Evolutionary conservation across 108 stramenopile species (phyloP).

Genomic region (Nitzschia sp.): DNA sequence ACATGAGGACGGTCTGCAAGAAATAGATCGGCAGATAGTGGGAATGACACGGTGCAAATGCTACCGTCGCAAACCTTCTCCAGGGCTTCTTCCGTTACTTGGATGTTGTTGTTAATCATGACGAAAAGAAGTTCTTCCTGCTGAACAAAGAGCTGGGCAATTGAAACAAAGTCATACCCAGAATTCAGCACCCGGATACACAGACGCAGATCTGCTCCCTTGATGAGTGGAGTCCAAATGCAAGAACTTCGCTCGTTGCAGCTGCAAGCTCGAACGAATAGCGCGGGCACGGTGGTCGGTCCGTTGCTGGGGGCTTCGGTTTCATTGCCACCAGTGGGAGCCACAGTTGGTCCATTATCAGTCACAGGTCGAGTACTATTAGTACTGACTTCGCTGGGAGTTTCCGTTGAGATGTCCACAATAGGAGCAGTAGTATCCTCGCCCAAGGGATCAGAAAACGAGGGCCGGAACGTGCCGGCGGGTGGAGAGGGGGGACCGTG

Average conservation of each 20-base stretch:
- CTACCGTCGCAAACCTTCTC: not conserved
- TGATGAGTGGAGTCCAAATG: not conserved
- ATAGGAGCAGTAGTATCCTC: too few species aligned
- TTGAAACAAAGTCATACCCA: not conserved
- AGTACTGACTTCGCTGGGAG: not conserved
- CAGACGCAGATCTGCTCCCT: not conserved
- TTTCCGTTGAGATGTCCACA: too few species aligned
- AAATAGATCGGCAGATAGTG: not conserved
- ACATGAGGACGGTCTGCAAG: not conserved
- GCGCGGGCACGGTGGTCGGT: not conserved
- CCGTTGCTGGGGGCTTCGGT: not conserved
- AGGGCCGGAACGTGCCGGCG: too few species aligned
- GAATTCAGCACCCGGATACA: not conserved
- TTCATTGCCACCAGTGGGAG: not conserved
- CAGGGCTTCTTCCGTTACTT: not conserved
- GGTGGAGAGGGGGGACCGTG: not conserved
- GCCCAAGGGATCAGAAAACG: too few species aligned
- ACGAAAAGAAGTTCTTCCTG: not conserved
- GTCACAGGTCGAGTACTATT: too few species aligned
- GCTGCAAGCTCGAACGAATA: not conserved
- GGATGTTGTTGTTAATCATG: not conserved
- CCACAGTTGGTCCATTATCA: not conserved
- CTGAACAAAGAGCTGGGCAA: not conserved
- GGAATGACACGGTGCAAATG: not conserved
- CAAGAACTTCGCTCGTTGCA: slow-evolving; percentile 1